Base-by-base conservation (phyloP, 2,329 filamentous ascomycete genomes). In the Plenodomus lindquistii region DNA sequence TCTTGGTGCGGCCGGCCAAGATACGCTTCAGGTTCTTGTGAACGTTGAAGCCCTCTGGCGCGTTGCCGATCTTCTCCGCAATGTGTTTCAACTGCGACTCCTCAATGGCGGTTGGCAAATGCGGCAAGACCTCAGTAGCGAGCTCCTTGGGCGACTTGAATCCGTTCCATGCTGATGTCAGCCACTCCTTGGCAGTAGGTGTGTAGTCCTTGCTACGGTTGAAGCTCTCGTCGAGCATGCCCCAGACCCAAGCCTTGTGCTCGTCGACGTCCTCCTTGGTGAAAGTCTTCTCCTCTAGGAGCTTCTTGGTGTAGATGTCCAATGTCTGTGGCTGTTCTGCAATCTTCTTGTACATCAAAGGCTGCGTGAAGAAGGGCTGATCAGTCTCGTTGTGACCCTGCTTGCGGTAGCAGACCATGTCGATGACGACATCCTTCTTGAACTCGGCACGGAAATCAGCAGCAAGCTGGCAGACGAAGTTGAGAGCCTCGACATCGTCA, bases 171-270 rank as follows among this genome's bases (percentile, higher is more conserved):
- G 94, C 93, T 42, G 92, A 97, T 8, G 94, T 97, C 62, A 96
- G 86, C 94, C 94, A 99, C 77, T 99, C 94, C 79, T 96, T 96
- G 59, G 92, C 89, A 35, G 89, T 95, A 38, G 94, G 91, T 74
- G 93, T 88, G 77, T 99, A 99, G 67, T 99, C 93, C 77, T 95
- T 97, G 76, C 92, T 96, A 76, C 93, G 91, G 66, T 91, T 83
- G 75, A 97, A 99, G 78, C 91, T 97, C 75, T 97, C 93, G 70
- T 96, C 93, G 48, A 99, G 82, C 92, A 97, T 97, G 54, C 89
- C 89, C 94, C 93, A 99, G 51, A 97, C 94, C 94, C 94, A 99
- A 74, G 95, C 89, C 83, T 96, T 96, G 82, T 99, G 94, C 81
- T 99, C 94, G 50, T 99, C 93, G 52, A 99, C 88, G 71, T 99